Conservation (phyloP, 192 early-diverging fungal genomes). For the Endogone sp. region DNA sequence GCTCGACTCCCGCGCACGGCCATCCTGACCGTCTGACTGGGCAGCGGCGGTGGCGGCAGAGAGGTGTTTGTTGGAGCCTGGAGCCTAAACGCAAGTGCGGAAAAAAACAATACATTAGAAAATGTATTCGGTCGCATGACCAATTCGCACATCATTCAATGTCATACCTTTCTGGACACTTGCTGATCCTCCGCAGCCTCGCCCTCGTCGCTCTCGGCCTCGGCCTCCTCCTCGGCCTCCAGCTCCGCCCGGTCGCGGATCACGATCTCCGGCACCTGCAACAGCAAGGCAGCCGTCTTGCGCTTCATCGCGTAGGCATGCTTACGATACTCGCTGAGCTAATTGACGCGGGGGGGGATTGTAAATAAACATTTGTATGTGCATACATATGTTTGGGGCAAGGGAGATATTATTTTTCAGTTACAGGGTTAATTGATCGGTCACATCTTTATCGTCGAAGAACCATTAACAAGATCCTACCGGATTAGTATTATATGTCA, state of each 20-base stretch:
- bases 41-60: not conserved
- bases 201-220: conserved; percentile 43
- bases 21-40: not conserved
- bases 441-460: no score
- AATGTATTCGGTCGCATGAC: no score
- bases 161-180: conserved; percentile 34
- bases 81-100: not conserved
- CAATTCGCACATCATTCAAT: no score
- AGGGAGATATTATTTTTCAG: no score
- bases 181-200: conserved; percentile 23
- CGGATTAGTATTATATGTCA: conserved; percentile 85
- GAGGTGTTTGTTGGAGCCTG: not conserved
- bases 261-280: conserved; percentile 77
- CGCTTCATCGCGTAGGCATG: conserved; percentile 81
- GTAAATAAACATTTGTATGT: conserved; percentile 8
- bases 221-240: conserved; percentile 55
- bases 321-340: conserved; percentile 83
- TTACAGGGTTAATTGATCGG: no score
- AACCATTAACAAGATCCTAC: no score
- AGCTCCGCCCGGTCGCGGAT: conserved; percentile 58
- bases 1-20: conserved; percentile 8
- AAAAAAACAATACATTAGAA: no score
- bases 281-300: conserved; percentile 68
- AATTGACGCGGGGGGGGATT: not conserved
- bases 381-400: no score